Evolutionary conservation across 2,329 filamentous ascomycete genomes (phyloP), one percentile per base, ranked within the genome.

Genomic region (Gliomastix tumulicola): DNA sequence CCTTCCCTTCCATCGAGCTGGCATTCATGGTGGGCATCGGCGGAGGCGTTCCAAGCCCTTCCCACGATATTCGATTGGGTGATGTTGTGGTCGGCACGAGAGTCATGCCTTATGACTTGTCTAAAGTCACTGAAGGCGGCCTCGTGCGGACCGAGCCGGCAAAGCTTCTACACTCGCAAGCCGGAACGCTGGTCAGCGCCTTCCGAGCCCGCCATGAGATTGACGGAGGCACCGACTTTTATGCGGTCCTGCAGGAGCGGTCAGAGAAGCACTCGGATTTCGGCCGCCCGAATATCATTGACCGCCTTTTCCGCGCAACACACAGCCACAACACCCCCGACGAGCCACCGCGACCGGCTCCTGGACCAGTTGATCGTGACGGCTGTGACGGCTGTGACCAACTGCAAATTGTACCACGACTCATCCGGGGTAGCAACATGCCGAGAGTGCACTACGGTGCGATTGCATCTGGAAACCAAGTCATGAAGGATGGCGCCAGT

Each of bases 21-120:
- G n/a, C n/a, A n/a, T n/a, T 49, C 10, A 46, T 55, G 36, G 53
- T 55, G 4, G 51, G 53, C 3, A 49, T 55, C 1, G 52, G 53
- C 17, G 52, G 51, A 12, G 52, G 50, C 1, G 43, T 40, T 0
- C 53, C 53, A 4, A 39, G 34, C 17, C 32, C 36, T 7, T 28
- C 16, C 13, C 19, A 36, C 3, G 47, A 50, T 10, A 28, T 51
- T 12, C 41, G 41, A 20, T 40, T 51, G 2, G 49, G 49, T 8
- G 49, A 51, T 27, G 32, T 49, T 7, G 44, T 49, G 3, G 46
- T 51, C 9, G 46, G 46, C 17, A 43, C 27, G 1, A 41, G 39
- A n/a, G 44, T 49, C 4, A 42, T 49, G 34, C 43, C 49, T 13
- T 44, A 48, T 20, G 46, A 49, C 21, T n/a, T 46, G 9, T 44